Evolutionary conservation across 75 land plant genomes (phyloP).

Genomic region (Pinus taeda): DNA sequence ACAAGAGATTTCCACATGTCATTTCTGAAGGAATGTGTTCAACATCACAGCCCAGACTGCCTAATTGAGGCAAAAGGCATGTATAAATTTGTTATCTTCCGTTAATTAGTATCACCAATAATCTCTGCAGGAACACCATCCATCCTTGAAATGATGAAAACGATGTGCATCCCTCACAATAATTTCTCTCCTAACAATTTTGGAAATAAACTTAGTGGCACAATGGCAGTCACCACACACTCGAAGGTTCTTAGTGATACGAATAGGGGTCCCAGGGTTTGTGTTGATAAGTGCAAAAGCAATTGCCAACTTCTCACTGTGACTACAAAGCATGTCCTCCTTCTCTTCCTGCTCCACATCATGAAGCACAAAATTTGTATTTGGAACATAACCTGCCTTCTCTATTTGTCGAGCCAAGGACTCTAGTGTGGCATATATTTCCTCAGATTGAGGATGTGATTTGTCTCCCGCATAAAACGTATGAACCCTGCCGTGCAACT

Average conservation of each 20-base stretch:
- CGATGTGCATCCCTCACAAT: slow-evolving; percentile 18
- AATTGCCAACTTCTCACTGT: slow-evolving; percentile 26
- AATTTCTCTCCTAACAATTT: slow-evolving; percentile 11
- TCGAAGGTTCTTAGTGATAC: slow-evolving; percentile 20
- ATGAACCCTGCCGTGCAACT: no score
- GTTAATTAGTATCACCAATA: slow-evolving; percentile 16
- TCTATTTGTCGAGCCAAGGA: slow-evolving; percentile 7
- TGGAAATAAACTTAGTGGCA: slow-evolving; percentile 16
- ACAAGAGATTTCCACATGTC: no score
- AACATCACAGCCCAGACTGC: no score
- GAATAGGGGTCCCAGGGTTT: not conserved
- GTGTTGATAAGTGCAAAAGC: slow-evolving; percentile 19
- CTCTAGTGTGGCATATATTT: no score
- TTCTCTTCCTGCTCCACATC: slow-evolving; percentile 31
- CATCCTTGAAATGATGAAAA: slow-evolving; percentile 20
- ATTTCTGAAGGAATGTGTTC: no score
- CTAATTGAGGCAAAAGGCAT: no score
- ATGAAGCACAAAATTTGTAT: slow-evolving; percentile 19
- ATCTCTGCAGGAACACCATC: slow-evolving; percentile 23
- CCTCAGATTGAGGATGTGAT: no score
- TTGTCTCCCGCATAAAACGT: no score
- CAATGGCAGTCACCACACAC: slow-evolving; percentile 21
- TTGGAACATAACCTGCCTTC: slow-evolving; percentile 14
- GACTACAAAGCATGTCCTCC: slow-evolving; percentile 16
- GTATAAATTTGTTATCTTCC: no score